Evolutionary conservation across 208 protist genomes (phyloP).

Genomic region (Trypanosoma lewisi): DNA sequence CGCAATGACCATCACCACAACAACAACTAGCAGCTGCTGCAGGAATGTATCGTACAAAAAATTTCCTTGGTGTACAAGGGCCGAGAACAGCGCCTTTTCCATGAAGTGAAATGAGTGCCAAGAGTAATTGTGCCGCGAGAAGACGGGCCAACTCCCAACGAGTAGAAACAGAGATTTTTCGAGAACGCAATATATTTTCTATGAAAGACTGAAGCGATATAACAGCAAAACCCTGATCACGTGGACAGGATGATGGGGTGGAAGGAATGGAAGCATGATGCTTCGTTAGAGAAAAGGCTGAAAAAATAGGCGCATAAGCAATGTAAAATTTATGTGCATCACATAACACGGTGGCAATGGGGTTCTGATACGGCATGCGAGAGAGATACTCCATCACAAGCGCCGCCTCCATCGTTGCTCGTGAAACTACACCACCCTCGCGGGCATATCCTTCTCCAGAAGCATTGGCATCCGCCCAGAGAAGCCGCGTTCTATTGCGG

Average conservation of each 20-base stretch:
- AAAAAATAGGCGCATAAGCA: constrained; percentile 77
- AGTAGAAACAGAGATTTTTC: background rate
- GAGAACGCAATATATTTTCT: constrained; percentile 2
- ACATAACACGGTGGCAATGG: constrained; percentile 69
- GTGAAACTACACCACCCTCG: constrained; percentile 32
- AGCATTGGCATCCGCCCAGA: constrained; percentile 16
- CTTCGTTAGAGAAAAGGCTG: constrained; percentile 30
- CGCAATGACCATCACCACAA: background rate
- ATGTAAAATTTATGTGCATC: constrained; percentile 83
- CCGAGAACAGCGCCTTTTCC: constrained; percentile 81
- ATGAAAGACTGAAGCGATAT: constrained; percentile 9
- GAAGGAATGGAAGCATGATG: background rate
- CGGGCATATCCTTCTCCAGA: constrained; percentile 22
- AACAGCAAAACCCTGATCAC: background rate
- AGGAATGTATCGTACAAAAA: constrained; percentile 64
- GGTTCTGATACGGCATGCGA: constrained; percentile 62
- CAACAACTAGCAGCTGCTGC: background rate
- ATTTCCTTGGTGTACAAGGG: constrained; percentile 57
- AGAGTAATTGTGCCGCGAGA: constrained; percentile 59
- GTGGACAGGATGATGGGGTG: background rate
- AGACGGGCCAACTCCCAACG: constrained; percentile 62
- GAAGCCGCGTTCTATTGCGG: constrained; percentile 51
- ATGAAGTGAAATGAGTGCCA: constrained; percentile 69
- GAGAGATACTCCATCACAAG: constrained; percentile 81
- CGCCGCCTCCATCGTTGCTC: constrained; percentile 69